These are phyloP conservation scores for Coemansia sp. DNA, from an alignment of 192 early-diverging fungal genomes.

Conservation along the genomic window DNA sequence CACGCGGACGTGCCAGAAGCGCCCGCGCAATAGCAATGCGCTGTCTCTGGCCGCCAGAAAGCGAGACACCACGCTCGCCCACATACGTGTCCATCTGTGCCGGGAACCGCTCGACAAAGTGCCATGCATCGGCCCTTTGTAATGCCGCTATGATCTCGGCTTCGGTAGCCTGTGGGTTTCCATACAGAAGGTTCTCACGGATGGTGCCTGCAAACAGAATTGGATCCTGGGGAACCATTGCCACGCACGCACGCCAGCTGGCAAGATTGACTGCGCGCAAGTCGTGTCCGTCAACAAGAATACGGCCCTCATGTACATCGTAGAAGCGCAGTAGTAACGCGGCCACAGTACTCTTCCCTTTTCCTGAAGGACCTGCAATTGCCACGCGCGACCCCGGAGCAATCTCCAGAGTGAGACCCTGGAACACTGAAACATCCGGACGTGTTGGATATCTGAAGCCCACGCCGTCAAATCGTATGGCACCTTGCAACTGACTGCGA, in stretches of 20 bases:
- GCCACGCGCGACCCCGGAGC: slow-evolving; percentile 56
- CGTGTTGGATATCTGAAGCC: slow-evolving; percentile 70
- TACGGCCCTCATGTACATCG: slow-evolving; percentile 58
- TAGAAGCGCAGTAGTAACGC: slow-evolving; percentile 72
- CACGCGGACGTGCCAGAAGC: slow-evolving; percentile 70
- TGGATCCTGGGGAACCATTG: slow-evolving; percentile 73
- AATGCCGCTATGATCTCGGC: slow-evolving; percentile 63
- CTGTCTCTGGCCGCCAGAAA: slow-evolving; percentile 67
- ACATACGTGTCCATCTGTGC: slow-evolving; percentile 87
- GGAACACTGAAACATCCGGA: slow-evolving; percentile 56
- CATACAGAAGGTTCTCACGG: slow-evolving; percentile 70
- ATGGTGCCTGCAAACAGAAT: slow-evolving; percentile 68
- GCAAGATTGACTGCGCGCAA: slow-evolving; percentile 57
- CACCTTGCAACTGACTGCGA: slow-evolving; percentile 31
- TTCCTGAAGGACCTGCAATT: slow-evolving; percentile 59
- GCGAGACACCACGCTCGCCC: slow-evolving; percentile 70
- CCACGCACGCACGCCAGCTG: slow-evolving; percentile 63
- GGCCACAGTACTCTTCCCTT: slow-evolving; percentile 67
- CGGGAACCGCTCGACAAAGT: slow-evolving; percentile 74
- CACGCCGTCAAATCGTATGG: slow-evolving; percentile 59
- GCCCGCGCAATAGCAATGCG: slow-evolving; percentile 76
- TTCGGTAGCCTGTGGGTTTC: slow-evolving; percentile 63
- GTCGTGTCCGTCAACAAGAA: slow-evolving; percentile 62
- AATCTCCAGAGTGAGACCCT: slow-evolving; percentile 56
- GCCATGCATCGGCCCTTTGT: slow-evolving; percentile 42